Evolutionary conservation across 2,329 filamentous ascomycete genomes (phyloP), one percentile per base, ranked within the genome.

Genomic region (Colletotrichum camelliae): DNA sequence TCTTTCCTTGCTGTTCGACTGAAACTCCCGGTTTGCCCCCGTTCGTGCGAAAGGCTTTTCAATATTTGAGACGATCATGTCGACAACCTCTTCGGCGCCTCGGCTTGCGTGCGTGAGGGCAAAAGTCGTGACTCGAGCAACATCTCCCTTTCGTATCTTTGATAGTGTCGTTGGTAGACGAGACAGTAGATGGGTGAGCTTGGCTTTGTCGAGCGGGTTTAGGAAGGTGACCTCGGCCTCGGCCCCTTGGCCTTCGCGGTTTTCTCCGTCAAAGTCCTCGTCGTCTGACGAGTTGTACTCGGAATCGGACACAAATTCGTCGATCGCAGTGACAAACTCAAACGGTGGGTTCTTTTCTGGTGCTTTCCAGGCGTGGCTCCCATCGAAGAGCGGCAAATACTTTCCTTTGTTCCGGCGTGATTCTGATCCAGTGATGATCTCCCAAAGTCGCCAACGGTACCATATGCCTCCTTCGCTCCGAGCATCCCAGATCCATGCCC

Each of bases 401-500:
- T 89, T 91, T 60, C 86, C 87, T 78, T 88, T 87, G 5, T 86
- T 85, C 16, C 83, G 82, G 18, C 83, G 85, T 5, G 86, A 81
- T 57, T 89, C 87, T 1, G 89, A 88, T 6, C 93, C 93, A 1
- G 94, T 96, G n/a, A 96, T 88, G 10, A 96, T 89, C 79, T 97
- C 93, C 94, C 96, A 98, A 60, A 98, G 82, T 60, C 95, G 92
- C 94, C 95, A 98, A 58, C 97, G 93, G 84, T 98, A 98, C 90
- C 96, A 99, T 18, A 97, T 91, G 18, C 94, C 96, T 31, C 92
- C 96, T 77, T 90, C 88, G 80, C 93, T 96, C 78, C 93, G 91
- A 24, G 96, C 91, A 83, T 98, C 94, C 93, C 95, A 99, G 7
- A 99, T 88, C 94, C 96, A 99, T 0, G 96, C 94, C 93, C 96